These are phyloP conservation scores for Epichloe coenophiala DNA, from an alignment of 2,329 filamentous ascomycete genomes.

Conservation along the genomic window DNA sequence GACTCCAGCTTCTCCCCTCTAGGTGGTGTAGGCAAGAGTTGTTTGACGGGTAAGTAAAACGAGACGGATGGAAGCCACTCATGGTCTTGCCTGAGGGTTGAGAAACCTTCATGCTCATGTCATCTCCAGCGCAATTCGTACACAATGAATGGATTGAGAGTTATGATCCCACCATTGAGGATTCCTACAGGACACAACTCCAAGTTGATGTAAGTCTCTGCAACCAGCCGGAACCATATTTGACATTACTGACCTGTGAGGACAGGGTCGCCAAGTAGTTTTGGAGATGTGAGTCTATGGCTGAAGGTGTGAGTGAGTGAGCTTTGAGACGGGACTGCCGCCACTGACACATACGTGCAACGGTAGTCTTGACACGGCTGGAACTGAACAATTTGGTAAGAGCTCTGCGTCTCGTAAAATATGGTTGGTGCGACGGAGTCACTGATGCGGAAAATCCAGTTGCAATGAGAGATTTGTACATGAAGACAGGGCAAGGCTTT, in stretches of 20 bases:
- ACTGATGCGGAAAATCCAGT: slow-evolving; percentile 22
- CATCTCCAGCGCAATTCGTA: slow-evolving; percentile 65
- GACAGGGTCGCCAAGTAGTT: slow-evolving; percentile 71
- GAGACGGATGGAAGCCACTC: not conserved
- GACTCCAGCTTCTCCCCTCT: slow-evolving; percentile 14
- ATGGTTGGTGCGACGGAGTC: not conserved
- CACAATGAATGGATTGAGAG: slow-evolving; percentile 91
- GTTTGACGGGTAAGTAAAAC: slow-evolving; percentile 59
- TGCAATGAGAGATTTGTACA: slow-evolving; percentile 68
- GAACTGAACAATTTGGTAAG: slow-evolving; percentile 86
- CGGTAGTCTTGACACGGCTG: slow-evolving; percentile 63
- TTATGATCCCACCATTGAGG: slow-evolving; percentile 68
- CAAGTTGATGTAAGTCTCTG: slow-evolving; percentile 64
- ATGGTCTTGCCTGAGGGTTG: not conserved
- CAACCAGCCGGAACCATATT: not conserved
- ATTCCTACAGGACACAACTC: slow-evolving; percentile 61
- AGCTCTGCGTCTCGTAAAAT: not conserved
- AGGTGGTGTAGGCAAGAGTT: slow-evolving; percentile 89
- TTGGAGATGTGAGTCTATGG: slow-evolving; percentile 65
- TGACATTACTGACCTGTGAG: not conserved
- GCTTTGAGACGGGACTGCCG: not conserved
- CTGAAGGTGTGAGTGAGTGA: slow-evolving; percentile 7
- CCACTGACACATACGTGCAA: slow-evolving; percentile 10
- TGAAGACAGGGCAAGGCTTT: slow-evolving; percentile 88
- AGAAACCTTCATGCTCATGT: not conserved